Base-by-base conservation (phyloP, 805 yeast genomes). In the Sungouiella thailandica region DNA sequence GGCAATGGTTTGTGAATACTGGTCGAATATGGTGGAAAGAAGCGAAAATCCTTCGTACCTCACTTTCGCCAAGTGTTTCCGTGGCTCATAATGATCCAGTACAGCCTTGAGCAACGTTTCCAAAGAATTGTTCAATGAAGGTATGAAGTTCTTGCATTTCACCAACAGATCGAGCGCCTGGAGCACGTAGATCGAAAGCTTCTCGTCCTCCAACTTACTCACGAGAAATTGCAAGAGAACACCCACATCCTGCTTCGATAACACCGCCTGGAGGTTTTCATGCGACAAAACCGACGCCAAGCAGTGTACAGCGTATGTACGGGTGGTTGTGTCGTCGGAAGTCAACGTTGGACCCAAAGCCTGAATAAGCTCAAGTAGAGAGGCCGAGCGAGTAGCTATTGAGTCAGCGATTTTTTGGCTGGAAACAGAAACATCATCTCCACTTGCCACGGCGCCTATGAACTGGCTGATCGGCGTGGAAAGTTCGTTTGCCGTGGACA, bases 201-300 rank as follows among this genome's bases (percentile, higher is more conserved):
- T 57, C 11, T 69, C 65, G 49, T 88, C 96, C 9, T 78, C 83
- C 15, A 86, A 55, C 44, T 90, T 82, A 12, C 78, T 76, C 11
- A 70, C 39, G 35, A 77, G 72, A 54, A 90, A 90, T 5, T 72
- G 69, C 12, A 71, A 36, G 33, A 77, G 55, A 9, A 74, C 80
- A 17, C 55, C 49, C 7, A 74, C 57, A 44, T 77, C 83, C 29
- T 70, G 72, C 14, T 59, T 52, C n/a, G 65, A 46, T 6, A 67
- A 42, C 5, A 35, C 20, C 9, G 22, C 9, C 7, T 7, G 9
- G 22, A 19, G 22, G 7, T 19, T 9, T 3, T 47, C 48, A 13
- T 55, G 47, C 1, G 50, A 43, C 27, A 76, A 52, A 1, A 68
- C 58, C 5, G 53, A 48, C 2, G 66, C 53, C 25, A 77, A 48